These are phyloP conservation scores for Calonectria leucothoes DNA, from an alignment of 2,329 filamentous ascomycete genomes.

Conservation along the genomic window DNA sequence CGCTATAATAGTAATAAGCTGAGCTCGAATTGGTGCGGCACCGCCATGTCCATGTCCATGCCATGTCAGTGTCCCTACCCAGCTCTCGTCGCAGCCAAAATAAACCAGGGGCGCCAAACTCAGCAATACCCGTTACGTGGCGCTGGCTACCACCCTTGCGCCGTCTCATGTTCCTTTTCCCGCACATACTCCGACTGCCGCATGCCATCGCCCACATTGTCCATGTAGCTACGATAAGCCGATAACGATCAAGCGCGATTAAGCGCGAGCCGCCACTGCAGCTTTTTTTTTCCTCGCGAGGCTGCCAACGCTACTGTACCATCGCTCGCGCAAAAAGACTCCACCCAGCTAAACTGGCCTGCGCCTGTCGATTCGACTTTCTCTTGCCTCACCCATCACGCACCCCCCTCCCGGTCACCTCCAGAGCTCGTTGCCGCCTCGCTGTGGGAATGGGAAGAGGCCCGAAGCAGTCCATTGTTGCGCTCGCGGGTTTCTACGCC, in stretches of 20 bases:
- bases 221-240: neutral
- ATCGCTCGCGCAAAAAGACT: conserved; percentile 20
- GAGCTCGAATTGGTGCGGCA: conserved; percentile 7
- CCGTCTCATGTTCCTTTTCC: conserved; percentile 12
- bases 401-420: neutral
- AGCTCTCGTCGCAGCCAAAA: conserved; percentile 7
- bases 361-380: conserved; percentile 18
- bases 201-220: neutral
- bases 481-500: conserved; percentile 49
- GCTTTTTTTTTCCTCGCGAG: conserved; percentile 9
- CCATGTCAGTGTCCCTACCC: neutral
- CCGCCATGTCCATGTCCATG: neutral
- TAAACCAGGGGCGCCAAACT: conserved; percentile 10
- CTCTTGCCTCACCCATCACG: conserved; percentile 11
- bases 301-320: conserved; percentile 9
- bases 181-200: conserved; percentile 17
- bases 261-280: neutral
- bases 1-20: neutral
- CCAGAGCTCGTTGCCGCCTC: conserved; percentile 16
- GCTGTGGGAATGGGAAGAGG: conserved; percentile 50
- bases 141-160: neutral
- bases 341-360: conserved; percentile 21
- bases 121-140: conserved; percentile 2
- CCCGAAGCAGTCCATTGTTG: conserved; percentile 51
- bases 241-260: conserved; percentile 12